Percentiles rank a stretch among this genome's conserved stretches.
phyloP scores from a whole-genome alignment of 352 stramenopile species.

The Pythium chondricola region DNA sequence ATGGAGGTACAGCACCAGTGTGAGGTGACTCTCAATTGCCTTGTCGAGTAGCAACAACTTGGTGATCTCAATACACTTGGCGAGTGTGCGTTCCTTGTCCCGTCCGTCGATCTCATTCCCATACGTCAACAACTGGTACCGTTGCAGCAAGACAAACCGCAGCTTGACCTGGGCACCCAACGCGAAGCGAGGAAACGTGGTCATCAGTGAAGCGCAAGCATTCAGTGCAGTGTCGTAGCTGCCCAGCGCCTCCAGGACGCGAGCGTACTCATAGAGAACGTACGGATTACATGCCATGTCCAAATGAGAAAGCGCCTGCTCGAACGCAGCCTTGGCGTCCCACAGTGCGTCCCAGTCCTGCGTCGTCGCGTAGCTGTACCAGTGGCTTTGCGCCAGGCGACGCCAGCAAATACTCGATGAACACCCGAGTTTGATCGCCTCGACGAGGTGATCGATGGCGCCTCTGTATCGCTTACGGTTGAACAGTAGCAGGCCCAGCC shows the following conservation, averaged over 20 bases:
- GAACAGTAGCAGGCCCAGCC: constrained; percentile 51
- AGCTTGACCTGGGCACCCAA: constrained; percentile 31
- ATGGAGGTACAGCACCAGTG: constrained; percentile 59
- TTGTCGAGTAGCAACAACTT: constrained; percentile 44
- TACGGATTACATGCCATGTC: constrained; percentile 44
- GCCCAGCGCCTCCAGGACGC: constrained; percentile 42
- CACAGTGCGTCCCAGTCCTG: constrained; percentile 59
- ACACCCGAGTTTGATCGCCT: constrained; percentile 42
- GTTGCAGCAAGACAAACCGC: constrained; percentile 49
- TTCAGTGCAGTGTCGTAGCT: constrained; percentile 40
- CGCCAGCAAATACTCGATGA: constrained; percentile 42
- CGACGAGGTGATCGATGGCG: constrained; percentile 37
- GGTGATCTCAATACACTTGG: constrained; percentile 46
- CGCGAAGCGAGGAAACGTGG: constrained; percentile 49
- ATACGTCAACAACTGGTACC: constrained; percentile 39
- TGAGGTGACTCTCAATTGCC: constrained; percentile 28
- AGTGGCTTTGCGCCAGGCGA: constrained; percentile 50
- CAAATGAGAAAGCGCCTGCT: constrained; percentile 43
- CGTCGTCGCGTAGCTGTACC: constrained; percentile 30
- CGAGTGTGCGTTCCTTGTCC: constrained; percentile 24
- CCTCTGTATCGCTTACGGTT: constrained; percentile 28
- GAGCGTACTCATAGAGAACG: constrained; percentile 43
- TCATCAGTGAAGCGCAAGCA: constrained; percentile 39
- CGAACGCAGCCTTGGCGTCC: constrained; percentile 48
- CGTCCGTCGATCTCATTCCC: constrained; percentile 2